A percentile compares a stretch with the other conserved stretches of the same genome.
Evolutionary conservation across 306 rosid genomes (phyloP).

Genomic region (Medicago truncatula): MtrunA17r5.0-ANR NC_053045.1:64411001-64411500

Average conservation of each 20-base stretch:
- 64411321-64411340: conserved; percentile 57
- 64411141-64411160: conserved; percentile 35
- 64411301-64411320: conserved; percentile 79
- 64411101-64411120: conserved; percentile 46
- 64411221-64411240: background rate
- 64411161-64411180: conserved; percentile 12
- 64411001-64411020: conserved; percentile 68
- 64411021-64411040: conserved; percentile 79
- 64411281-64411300: conserved; percentile 74
- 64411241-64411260: conserved; percentile 45
- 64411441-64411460: conserved; percentile 91
- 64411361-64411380: background rate
- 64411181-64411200: too few relatives aligned
- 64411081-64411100: conserved; percentile 25
- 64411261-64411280: conserved; percentile 80
- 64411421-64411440: conserved; percentile 59
- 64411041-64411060: conserved; percentile 65
- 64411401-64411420: conserved; percentile 57
- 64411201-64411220: too few relatives aligned
- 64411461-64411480: conserved; percentile 52
- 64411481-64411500: conserved; percentile 38
- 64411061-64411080: conserved; percentile 47
- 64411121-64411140: conserved; percentile 23
- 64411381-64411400: conserved; percentile 54
- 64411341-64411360: conserved; percentile 46